Evolutionary conservation across 1,139 yeast genomes (phyloP).

Genomic region (Geotrichum macrosporum): DNA sequence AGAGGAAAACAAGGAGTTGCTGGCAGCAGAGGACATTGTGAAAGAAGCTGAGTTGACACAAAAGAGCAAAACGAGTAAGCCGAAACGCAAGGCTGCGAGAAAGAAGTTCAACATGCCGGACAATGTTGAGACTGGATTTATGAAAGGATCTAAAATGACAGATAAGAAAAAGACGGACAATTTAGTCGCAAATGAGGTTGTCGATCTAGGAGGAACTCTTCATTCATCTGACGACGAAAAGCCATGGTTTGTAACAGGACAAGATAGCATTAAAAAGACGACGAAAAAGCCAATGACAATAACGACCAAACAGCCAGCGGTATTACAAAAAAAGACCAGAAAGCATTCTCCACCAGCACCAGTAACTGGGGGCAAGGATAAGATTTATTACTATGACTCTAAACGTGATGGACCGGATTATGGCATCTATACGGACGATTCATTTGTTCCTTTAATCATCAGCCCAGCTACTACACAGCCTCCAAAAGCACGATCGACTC

Average conservation of each 20-base stretch:
- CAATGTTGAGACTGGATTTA: slow-evolving; percentile 66
- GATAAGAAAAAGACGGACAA: too few species aligned
- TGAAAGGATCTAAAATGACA: slow-evolving; percentile 22
- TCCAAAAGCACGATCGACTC: not conserved
- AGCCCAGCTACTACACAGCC: not conserved
- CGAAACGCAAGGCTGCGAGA: slow-evolving; percentile 29
- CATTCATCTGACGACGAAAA: not conserved
- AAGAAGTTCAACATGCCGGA: slow-evolving; percentile 70
- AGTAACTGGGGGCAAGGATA: too few species aligned
- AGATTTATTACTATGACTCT: slow-evolving; percentile 10
- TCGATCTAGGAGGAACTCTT: not conserved
- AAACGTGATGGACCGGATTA: slow-evolving; percentile 15
- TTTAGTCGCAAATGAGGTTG: too few species aligned
- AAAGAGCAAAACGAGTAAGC: slow-evolving; percentile 24
- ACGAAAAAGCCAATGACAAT: too few species aligned
- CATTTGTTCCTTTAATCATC: not conserved
- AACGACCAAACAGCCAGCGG: too few species aligned
- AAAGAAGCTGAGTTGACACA: slow-evolving; percentile 44
- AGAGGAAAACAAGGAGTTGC: slow-evolving; percentile 57
- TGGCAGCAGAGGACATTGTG: slow-evolving; percentile 55
- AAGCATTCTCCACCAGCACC: too few species aligned
- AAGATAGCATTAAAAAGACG: too few species aligned
- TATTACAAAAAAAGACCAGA: too few species aligned
- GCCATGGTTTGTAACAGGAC: too few species aligned
- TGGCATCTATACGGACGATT: slow-evolving; percentile 11